phyloP scores from a whole-genome alignment of 768 basidiomycete species.

The Pisolithus albus region DNA sequence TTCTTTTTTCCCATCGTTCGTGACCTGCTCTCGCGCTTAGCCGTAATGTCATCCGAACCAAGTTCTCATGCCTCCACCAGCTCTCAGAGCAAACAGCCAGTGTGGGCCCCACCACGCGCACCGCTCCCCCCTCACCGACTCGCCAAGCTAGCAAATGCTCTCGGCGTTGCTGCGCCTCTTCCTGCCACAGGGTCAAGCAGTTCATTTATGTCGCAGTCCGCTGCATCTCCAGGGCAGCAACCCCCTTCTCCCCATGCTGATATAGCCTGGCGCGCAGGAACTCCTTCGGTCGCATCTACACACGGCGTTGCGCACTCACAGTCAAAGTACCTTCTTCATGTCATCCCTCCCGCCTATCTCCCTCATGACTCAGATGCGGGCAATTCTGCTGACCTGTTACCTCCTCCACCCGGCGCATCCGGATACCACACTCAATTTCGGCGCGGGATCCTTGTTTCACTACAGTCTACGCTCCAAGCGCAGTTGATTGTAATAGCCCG shows the following conservation, averaged over 20 bases:
- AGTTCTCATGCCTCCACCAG: slow-evolving; percentile 7
- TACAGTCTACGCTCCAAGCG: slow-evolving; percentile 75
- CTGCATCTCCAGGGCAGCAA: slow-evolving; percentile 7
- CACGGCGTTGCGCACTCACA: slow-evolving; percentile 35
- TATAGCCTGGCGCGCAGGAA: slow-evolving; percentile 42
- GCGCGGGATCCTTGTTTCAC: slow-evolving; percentile 80
- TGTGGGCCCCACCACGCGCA: slow-evolving; percentile 60
- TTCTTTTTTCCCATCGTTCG: slow-evolving; percentile 2
- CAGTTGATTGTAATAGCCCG: slow-evolving; percentile 85
- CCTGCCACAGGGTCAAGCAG: slow-evolving; percentile 38
- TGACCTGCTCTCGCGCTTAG: background rate
- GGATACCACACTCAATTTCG: slow-evolving; percentile 77
- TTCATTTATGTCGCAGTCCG: slow-evolving; percentile 8
- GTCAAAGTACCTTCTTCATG: slow-evolving; percentile 73
- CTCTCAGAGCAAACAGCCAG: slow-evolving; percentile 8
- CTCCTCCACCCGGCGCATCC: slow-evolving; percentile 51
- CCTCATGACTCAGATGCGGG: slow-evolving; percentile 51
- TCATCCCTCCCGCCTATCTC: slow-evolving; percentile 70
- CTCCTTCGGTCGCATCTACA: slow-evolving; percentile 37
- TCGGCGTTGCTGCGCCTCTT: slow-evolving; percentile 71
- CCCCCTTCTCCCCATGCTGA: slow-evolving; percentile 21
- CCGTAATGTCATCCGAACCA: slow-evolving; percentile 12
- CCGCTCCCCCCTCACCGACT: slow-evolving; percentile 72
- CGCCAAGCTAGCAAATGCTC: slow-evolving; percentile 78
- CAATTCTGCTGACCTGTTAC: slow-evolving; percentile 39